A percentile compares a stretch with the other conserved stretches of the same genome.
Evolutionary conservation across 129 eudicot species (phyloP).

Genomic region (Centella asiatica): DNA sequence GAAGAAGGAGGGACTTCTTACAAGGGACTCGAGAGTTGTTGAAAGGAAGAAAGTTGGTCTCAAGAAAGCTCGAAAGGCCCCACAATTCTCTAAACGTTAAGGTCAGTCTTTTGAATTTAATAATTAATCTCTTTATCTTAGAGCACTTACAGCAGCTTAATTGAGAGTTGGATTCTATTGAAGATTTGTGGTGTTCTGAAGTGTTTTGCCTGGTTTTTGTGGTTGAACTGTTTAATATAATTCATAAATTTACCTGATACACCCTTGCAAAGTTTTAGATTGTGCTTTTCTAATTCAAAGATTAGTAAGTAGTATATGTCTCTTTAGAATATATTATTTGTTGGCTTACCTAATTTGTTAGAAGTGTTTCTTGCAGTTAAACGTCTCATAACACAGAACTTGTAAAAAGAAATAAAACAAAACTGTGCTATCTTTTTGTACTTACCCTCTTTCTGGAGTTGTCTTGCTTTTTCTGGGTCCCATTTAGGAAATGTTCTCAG

Average conservation of each 20-base stretch:
- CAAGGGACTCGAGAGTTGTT: constrained; percentile 80
- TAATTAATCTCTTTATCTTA: neutral
- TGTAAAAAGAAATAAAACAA: too few relatives aligned
- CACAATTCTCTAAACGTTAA: constrained; percentile 93
- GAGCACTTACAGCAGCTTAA: neutral
- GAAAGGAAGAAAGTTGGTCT: constrained; percentile 94
- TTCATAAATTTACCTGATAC: too few relatives aligned
- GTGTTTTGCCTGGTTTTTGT: too few relatives aligned
- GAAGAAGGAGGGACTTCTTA: constrained; percentile 76
- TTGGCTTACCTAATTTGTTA: neutral
- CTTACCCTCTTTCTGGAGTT: neutral
- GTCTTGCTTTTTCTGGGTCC: neutral
- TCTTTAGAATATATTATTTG: neutral
- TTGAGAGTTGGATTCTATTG: neutral
- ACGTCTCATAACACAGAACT: too few relatives aligned
- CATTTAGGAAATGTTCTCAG: neutral
- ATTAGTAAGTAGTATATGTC: too few relatives aligned
- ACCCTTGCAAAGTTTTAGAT: too few relatives aligned
- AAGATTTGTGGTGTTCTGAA: too few relatives aligned
- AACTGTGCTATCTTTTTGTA: too few relatives aligned
- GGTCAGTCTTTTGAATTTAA: constrained; percentile 20
- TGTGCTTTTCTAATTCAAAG: too few relatives aligned
- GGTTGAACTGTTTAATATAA: too few relatives aligned
- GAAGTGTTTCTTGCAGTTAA: neutral
- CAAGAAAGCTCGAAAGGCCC: constrained; percentile 87